These are phyloP conservation scores for Saposhnikovia divaricata DNA, from an alignment of 129 eudicot genomes.

Conservation along the genomic window DNA sequence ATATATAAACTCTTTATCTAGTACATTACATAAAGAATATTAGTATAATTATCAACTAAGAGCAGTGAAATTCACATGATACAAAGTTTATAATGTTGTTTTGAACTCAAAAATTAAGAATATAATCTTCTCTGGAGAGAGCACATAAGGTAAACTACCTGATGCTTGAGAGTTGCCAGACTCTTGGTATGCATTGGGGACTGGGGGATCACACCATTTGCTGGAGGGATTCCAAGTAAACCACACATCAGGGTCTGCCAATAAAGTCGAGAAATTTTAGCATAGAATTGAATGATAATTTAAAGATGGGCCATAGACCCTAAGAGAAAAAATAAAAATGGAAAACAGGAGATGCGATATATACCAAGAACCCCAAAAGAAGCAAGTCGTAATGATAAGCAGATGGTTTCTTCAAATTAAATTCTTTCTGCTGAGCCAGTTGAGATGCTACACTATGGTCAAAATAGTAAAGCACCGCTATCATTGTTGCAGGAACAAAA, in stretches of 20 bases:
- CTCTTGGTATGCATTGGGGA: slow-evolving; percentile 99
- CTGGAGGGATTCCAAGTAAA: slow-evolving; percentile 85
- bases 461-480: slow-evolving; percentile 93
- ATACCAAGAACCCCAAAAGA: slow-evolving; percentile 81
- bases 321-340: not conserved
- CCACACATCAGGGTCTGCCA: slow-evolving; percentile 86
- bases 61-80: not conserved
- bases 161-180: slow-evolving; percentile 96
- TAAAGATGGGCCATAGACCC: not conserved
- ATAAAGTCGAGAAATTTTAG: slow-evolving; percentile 3
- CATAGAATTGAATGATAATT: not conserved
- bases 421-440: slow-evolving; percentile 94
- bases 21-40: not conserved
- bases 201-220: slow-evolving; percentile 98
- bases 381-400: slow-evolving; percentile 94
- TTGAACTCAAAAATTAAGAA: not conserved
- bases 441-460: slow-evolving; percentile 99
- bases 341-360: not conserved
- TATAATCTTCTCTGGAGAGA: not conserved
- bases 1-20: not conserved
- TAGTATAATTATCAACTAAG: not conserved
- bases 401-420: slow-evolving; percentile 80
- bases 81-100: not conserved
- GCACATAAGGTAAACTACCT: slow-evolving; percentile 29
- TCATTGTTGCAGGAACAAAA: slow-evolving; percentile 94